Conservation (phyloP, 768 basidiomycete genomes). For the Trametes coccinea region DNA sequence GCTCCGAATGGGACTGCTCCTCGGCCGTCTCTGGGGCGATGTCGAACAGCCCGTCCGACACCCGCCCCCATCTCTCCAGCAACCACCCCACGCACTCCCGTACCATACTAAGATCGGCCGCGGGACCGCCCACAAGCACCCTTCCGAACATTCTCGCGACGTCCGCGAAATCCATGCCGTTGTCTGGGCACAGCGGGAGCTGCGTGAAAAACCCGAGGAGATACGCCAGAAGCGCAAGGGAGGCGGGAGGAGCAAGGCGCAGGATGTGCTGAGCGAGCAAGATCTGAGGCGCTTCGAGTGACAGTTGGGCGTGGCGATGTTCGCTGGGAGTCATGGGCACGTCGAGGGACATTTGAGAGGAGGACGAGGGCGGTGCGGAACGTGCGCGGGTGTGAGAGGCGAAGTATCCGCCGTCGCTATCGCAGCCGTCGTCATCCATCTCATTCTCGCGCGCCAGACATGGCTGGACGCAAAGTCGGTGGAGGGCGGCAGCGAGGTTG, state of each 20-base stretch:
- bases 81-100: slow-evolving; percentile 30
- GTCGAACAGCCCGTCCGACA: slow-evolving; percentile 22
- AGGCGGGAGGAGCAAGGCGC: slow-evolving; percentile 46
- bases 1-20: not conserved
- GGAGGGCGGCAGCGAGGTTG: slow-evolving; percentile 42
- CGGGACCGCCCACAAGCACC: slow-evolving; percentile 39
- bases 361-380: slow-evolving; percentile 5
- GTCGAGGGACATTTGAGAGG: not conserved
- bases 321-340: slow-evolving; percentile 12
- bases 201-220: slow-evolving; percentile 53
- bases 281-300: slow-evolving; percentile 37
- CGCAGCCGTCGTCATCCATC: slow-evolving; percentile 4
- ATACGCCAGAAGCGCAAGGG: slow-evolving; percentile 45
- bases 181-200: slow-evolving; percentile 50
- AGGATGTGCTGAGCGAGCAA: slow-evolving; percentile 48
- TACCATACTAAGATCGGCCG: not conserved
- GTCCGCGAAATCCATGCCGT: slow-evolving; percentile 46
- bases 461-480: slow-evolving; percentile 42
- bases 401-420: slow-evolving; percentile 11
- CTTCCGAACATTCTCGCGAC: slow-evolving; percentile 49
- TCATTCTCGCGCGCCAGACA: slow-evolving; percentile 39
- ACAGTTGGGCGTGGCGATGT: not conserved
- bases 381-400: slow-evolving; percentile 7
- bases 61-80: slow-evolving; percentile 19
- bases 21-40: not conserved